Evolutionary conservation across 306 rosid species (phyloP), one percentile per base, ranked within the genome.

Genomic region (Fagus sylvatica): DNA sequence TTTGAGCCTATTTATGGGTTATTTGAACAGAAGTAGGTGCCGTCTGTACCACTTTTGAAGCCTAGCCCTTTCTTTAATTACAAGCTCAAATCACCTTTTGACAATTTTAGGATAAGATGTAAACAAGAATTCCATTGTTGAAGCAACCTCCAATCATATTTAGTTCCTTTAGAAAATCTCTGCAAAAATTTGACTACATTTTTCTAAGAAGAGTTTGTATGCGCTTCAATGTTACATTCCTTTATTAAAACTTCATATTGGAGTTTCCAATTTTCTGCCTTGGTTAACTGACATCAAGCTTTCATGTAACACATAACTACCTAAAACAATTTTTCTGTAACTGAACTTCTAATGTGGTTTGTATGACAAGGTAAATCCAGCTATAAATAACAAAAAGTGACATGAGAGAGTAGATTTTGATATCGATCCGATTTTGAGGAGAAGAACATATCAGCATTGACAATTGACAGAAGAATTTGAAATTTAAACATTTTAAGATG

Each of bases 361-460:
- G 1, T 30, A 32, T 60, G 64, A 56, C 64, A 8, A 8, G 64
- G 15, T 56, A 16, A 56, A 56, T 56, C 4, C 64, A 8, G 2
- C 64, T 28, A 22, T 56, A n/a, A 42, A 71, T 68, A 36, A 64
- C 43, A 71, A 67, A 72, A 55, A 34, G 56, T 16, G 57, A 19
- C 9, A 17, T 34, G 19, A 22, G 73, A 76, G 73, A 74, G 8
- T 43, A 22, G 74, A 39, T 56, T 2, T 19, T 53, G 56, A 59
- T 69, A 49, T 74, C 53, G 49, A 62, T 69, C 54, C 61, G 71
- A 53, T 34, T 62, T 34, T 55, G 39, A 80, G 69, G 78, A 60
- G 66, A 60, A 22, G 28, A 22, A 51, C 17, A 10, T 60, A 33
- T 53, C 75, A 19, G 15, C 55, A 34, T 68, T 76, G 59, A 32